phyloP scores from a whole-genome alignment of 1,139 yeast genomes.

The Saccharomyces hybrid region DNA sequence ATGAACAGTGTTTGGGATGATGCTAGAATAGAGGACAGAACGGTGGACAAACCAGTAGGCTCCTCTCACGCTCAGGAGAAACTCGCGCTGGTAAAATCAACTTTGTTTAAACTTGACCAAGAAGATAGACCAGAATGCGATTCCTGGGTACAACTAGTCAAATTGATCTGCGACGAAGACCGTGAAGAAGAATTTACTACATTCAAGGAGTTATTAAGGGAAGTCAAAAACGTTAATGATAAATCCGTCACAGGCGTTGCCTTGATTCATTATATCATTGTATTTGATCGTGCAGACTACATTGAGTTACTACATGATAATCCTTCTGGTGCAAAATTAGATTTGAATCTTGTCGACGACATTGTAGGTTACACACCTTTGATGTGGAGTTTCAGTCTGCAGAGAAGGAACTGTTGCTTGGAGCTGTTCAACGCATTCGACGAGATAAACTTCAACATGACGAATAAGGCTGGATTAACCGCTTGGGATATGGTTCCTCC shows the following conservation, averaged over 20 bases:
- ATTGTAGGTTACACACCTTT: constrained; percentile 38
- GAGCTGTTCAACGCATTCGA: constrained; percentile 36
- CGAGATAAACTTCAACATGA: constrained; percentile 32
- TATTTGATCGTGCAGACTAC: constrained; percentile 23
- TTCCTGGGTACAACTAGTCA: constrained; percentile 19
- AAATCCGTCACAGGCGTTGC: constrained; percentile 22
- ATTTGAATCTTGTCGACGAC: constrained; percentile 34
- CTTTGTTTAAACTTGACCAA: not conserved
- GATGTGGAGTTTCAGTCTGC: constrained; percentile 43
- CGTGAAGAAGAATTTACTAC: constrained; percentile 18
- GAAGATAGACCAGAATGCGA: constrained; percentile 4
- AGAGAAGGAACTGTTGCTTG: constrained; percentile 32
- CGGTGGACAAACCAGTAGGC: not conserved
- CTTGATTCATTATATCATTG: constrained; percentile 22
- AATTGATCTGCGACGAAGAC: constrained; percentile 16
- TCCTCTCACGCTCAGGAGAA: not conserved
- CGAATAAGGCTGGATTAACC: constrained; percentile 29
- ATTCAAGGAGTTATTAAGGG: constrained; percentile 13
- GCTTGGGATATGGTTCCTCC: constrained; percentile 36
- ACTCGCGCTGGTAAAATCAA: not conserved
- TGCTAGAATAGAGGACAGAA: not conserved
- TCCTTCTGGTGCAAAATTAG: constrained; percentile 15
- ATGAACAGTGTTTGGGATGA: not conserved
- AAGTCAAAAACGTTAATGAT: constrained; percentile 17
- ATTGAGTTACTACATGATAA: constrained; percentile 36